phyloP scores from a whole-genome alignment of 345 rosid species.

The Linum tenue region DNA sequence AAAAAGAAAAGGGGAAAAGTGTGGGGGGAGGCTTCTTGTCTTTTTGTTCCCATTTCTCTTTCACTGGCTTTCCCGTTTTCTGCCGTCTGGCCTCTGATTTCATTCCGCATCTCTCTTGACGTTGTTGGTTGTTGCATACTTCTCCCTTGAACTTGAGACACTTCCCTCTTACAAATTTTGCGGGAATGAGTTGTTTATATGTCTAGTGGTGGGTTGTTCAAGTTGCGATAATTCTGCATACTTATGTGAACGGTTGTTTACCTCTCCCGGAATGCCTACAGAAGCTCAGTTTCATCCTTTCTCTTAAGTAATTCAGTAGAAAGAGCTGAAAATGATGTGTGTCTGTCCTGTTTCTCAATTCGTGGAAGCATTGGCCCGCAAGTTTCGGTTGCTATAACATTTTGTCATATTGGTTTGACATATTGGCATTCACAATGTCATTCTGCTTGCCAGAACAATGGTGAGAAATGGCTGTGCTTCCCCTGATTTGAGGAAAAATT shows the following conservation, averaged over 20 bases:
- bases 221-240: neutral
- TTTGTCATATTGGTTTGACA: no score
- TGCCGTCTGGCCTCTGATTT: neutral
- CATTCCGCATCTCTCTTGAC: neutral
- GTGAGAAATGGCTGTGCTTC: no score
- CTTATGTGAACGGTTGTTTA: no score
- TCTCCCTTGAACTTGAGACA: neutral
- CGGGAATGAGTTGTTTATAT: neutral
- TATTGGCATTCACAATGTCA: no score
- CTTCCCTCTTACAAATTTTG: neutral
- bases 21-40: neutral
- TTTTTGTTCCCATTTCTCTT: neutral
- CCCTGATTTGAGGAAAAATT: neutral
- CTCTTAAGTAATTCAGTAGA: no score
- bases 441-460: no score
- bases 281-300: no score
- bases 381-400: no score
- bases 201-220: neutral
- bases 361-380: no score
- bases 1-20: conserved; percentile 6
- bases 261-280: no score
- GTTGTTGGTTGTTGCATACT: neutral
- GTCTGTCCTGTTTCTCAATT: no score
- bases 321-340: no score
- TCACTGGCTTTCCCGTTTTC: neutral